Base-by-base conservation (phyloP, 805 yeast genomes). In the Torulaspora franciscae region DNA sequence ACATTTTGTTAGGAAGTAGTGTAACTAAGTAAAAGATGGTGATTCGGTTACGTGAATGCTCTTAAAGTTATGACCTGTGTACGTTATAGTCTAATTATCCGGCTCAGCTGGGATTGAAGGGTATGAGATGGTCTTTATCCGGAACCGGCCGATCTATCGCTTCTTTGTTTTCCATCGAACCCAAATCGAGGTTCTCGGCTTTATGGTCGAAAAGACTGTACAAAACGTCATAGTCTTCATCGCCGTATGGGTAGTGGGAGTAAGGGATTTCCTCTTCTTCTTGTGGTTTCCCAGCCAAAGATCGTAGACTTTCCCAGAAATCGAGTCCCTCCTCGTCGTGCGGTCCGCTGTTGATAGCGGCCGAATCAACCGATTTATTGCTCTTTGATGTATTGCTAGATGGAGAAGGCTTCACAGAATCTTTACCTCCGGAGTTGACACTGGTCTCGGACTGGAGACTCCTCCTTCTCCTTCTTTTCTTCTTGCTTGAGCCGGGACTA, bases 301-400 rank as follows among this genome's bases (percentile, higher is more conserved):
- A 71, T 39, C 83, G 70, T 75, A 83, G 72, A 2, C 80, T 77
- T 50, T 82, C 89, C 84, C 86, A 82, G 57, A 81, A 83, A 58
- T 81, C 88, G 27, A 76, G 53, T 17, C 77, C 87, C 47, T 79
- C 87, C 32, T 80, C 86, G 4, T 72, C 62, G 25, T 47, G 32
- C 10, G 32, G 30, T 8, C 40, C 45, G 39, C 47, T 23, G 28
- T 49, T 32, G 37, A 46, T 34, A 11, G 30, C 35, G 25, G 53
- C 17, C n/a, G 36, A 32, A 17, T 50, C 53, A 7, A 33, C 25
- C 4, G 42, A 26, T 22, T 39, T 42, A 7, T 24, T 35, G 5
- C 32, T 32, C 37, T 40, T 48, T n/a, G 38, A 23, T 25, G 32
- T 17, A 11, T 23, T 14, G 9, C 33, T 48, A 6, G 42, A 24